phyloP scores from a whole-genome alignment of 2,329 filamentous ascomycete species.

The Phialemoniopsis sp. region DNA sequence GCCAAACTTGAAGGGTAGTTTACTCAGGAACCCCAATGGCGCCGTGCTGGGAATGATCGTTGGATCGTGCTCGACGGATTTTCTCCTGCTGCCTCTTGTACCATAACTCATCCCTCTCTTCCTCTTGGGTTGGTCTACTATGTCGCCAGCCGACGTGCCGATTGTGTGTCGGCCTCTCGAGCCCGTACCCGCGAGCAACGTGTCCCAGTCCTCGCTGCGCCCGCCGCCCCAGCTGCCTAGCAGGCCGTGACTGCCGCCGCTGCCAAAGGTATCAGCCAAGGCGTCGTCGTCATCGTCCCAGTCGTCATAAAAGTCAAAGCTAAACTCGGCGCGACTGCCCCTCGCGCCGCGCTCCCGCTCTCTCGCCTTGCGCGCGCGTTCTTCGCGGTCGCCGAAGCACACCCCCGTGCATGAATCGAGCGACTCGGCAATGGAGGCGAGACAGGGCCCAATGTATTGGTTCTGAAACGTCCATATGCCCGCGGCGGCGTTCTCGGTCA shows the following conservation, averaged over 20 bases:
- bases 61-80: slow-evolving; percentile 57
- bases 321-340: slow-evolving; percentile 67
- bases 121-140: slow-evolving; percentile 61
- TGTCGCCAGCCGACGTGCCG: slow-evolving; percentile 24
- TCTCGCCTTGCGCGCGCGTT: slow-evolving; percentile 64
- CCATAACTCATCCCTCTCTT: slow-evolving; percentile 90
- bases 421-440: slow-evolving; percentile 61
- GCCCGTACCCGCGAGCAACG: slow-evolving; percentile 69
- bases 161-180: slow-evolving; percentile 28
- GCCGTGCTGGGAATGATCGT: slow-evolving; percentile 88
- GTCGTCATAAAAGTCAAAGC: slow-evolving; percentile 97
- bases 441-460: slow-evolving; percentile 77
- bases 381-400: slow-evolving; percentile 69
- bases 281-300: slow-evolving; percentile 67
- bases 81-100: slow-evolving; percentile 52
- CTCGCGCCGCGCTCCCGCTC: slow-evolving; percentile 54
- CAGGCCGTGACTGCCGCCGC: slow-evolving; percentile 51
- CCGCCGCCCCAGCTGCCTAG: slow-evolving; percentile 67
- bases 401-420: slow-evolving; percentile 69
- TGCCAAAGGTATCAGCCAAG: slow-evolving; percentile 7
- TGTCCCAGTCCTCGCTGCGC: slow-evolving; percentile 72
- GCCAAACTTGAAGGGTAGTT: slow-evolving; percentile 81
- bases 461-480: slow-evolving; percentile 88
- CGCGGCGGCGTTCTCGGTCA: slow-evolving; percentile 86
- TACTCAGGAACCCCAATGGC: slow-evolving; percentile 78